These are phyloP conservation scores for Xylaria nigripes DNA, from an alignment of 495 filamentous ascomycete species.

Conservation along the genomic window DNA sequence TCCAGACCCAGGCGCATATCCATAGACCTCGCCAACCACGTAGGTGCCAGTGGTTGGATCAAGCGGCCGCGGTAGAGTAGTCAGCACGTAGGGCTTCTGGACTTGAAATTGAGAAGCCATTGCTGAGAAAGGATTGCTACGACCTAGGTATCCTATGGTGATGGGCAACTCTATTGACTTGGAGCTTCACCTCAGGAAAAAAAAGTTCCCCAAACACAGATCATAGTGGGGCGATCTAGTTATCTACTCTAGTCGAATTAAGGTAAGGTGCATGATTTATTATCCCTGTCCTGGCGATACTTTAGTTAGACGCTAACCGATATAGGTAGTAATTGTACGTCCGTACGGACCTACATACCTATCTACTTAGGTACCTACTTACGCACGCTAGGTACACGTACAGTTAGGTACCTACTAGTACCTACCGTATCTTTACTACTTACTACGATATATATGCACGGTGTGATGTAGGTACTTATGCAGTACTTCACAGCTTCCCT, in stretches of 20 bases:
- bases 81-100: slow-evolving; percentile 53
- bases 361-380: too few relatives aligned
- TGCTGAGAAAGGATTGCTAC: neutral
- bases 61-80: slow-evolving; percentile 57
- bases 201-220: slow-evolving; percentile 8
- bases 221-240: slow-evolving; percentile 3
- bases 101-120: slow-evolving; percentile 50
- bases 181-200: neutral
- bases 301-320: too few relatives aligned
- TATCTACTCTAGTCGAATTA: neutral
- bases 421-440: too few relatives aligned
- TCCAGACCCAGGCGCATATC: slow-evolving; percentile 56
- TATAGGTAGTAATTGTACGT: too few relatives aligned
- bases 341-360: too few relatives aligned
- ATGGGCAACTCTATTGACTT: neutral
- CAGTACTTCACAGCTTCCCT: too few relatives aligned
- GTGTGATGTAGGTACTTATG: too few relatives aligned
- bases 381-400: too few relatives aligned
- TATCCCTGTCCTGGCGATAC: neutral
- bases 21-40: slow-evolving; percentile 60
- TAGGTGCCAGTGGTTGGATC: slow-evolving; percentile 52
- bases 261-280: neutral
- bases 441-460: too few relatives aligned
- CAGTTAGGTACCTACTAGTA: too few relatives aligned
- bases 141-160: neutral